Conservation (phyloP, 345 rosid genomes). For the Acer saccharum region DNA sequence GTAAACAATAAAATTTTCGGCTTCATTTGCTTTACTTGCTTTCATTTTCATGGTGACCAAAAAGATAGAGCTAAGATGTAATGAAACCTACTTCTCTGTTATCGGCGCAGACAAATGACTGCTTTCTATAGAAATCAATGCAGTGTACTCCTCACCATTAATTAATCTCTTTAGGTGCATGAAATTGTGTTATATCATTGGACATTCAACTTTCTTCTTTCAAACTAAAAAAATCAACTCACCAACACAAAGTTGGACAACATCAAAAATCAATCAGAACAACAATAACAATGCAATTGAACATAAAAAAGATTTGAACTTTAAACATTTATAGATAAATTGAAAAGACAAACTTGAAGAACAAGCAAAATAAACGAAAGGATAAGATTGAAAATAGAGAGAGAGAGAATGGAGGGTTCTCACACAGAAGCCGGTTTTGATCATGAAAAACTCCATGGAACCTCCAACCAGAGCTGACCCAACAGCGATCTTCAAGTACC, state of each 20-base stretch:
- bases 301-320: not conserved
- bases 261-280: not conserved
- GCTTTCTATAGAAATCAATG: not conserved
- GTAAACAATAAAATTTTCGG: too few relatives aligned
- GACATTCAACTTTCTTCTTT: not conserved
- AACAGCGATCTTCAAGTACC: constrained; percentile 80
- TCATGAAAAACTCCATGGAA: constrained; percentile 94
- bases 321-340: not conserved
- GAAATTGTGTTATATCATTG: not conserved
- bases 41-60: not conserved
- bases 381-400: not conserved
- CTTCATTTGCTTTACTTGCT: not conserved
- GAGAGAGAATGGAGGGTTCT: constrained; percentile 38
- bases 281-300: not conserved
- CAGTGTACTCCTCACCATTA: not conserved
- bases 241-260: not conserved
- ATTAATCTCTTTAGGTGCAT: too few relatives aligned
- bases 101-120: not conserved
- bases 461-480: constrained; percentile 77
- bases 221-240: not conserved
- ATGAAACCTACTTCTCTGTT: not conserved
- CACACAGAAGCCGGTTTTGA: constrained; percentile 92
- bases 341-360: not conserved
- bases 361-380: not conserved
- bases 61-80: not conserved